Base-by-base conservation (phyloP, 768 basidiomycete genomes). In the Termitomyces sp. region DNA sequence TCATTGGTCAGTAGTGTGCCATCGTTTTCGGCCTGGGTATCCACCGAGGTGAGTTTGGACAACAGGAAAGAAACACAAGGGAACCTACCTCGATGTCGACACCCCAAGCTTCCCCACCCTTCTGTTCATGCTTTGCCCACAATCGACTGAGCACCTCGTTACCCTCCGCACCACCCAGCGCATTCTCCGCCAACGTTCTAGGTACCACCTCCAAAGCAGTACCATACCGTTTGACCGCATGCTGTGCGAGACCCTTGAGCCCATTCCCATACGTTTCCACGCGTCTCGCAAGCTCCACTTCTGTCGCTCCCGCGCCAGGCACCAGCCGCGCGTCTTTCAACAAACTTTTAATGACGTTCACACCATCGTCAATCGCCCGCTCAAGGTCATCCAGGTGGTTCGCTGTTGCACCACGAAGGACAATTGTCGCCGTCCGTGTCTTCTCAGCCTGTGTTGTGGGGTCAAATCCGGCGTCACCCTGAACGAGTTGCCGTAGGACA, bases 331-430 rank as follows among this genome's bases (percentile, higher is more conserved):
- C 81, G 68, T 99, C 96, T 72, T 96, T 95, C 69, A 99, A 75
- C 65, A 99, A 74, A 33, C 90, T 83, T 75, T 98, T 95, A 77
- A 99, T 91, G 46, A 96, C 96, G 75, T 92, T 95, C 65, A 96
- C 94, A 32, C 96, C 97, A 68, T 98, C 96, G 71, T 98, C 97
- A 51, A 99, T 81, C 33, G 96, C 95, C 32, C 97, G 85, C 74
- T 99, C 96, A 38, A 99, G 84, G 73, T 98, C 97, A 70, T 99
- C 97, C 52, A 98, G 76, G 65, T 88, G 88, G 76, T 98, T 98
- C 53, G 91, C 84, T 1, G 97, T 99, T 36, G 97, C 96, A 0
- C 97, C 97, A 15, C 97, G 86, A 46, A 99, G 79, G 20, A 99
- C 93, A 73, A 99, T 91, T 16, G 96, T 99, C 33, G 97, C 90